Conservation (phyloP, 805 yeast species). For the Metschnikowia santaceciliae region DNA sequence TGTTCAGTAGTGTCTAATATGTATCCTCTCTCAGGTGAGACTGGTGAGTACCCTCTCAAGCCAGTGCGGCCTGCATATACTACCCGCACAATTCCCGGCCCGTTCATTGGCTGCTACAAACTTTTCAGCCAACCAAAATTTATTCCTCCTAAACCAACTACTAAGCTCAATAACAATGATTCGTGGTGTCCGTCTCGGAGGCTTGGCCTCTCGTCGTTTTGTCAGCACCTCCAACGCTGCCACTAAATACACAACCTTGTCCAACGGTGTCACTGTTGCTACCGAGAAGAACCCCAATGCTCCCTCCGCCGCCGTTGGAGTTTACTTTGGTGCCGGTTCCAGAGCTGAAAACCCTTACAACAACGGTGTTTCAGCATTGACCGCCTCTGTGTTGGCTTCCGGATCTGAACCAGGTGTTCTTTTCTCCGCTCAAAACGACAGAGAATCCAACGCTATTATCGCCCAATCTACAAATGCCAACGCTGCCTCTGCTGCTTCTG, state of each 20-base stretch:
- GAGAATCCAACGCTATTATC: constrained; percentile 62
- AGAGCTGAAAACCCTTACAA: constrained; percentile 75
- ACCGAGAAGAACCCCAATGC: constrained; percentile 58
- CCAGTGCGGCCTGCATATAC: constrained; percentile 11
- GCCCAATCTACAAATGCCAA: constrained; percentile 53
- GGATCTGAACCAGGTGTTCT: constrained; percentile 51
- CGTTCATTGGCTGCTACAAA: constrained; percentile 18
- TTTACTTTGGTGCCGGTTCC: constrained; percentile 74
- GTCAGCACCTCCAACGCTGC: constrained; percentile 54
- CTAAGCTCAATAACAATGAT: constrained; percentile 25
- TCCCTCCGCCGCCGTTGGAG: constrained; percentile 59
- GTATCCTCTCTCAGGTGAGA: not conserved
- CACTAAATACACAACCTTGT: constrained; percentile 66
- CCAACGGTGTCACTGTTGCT: constrained; percentile 73
- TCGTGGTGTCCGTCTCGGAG: constrained; percentile 40
- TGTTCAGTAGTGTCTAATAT: not conserved
- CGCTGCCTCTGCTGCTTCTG: constrained; percentile 47
- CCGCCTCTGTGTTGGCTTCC: constrained; percentile 47
- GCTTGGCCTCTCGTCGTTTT: constrained; percentile 46
- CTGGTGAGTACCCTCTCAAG: not conserved
- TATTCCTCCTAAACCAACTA: constrained; percentile 8
- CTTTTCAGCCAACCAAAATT: constrained; percentile 11
- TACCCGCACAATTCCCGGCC: constrained; percentile 13
- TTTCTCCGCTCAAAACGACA: constrained; percentile 50
- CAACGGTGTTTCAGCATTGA: constrained; percentile 73